Conservation (phyloP, 2,329 filamentous ascomycete species). For the Nemania sp. region DNA sequence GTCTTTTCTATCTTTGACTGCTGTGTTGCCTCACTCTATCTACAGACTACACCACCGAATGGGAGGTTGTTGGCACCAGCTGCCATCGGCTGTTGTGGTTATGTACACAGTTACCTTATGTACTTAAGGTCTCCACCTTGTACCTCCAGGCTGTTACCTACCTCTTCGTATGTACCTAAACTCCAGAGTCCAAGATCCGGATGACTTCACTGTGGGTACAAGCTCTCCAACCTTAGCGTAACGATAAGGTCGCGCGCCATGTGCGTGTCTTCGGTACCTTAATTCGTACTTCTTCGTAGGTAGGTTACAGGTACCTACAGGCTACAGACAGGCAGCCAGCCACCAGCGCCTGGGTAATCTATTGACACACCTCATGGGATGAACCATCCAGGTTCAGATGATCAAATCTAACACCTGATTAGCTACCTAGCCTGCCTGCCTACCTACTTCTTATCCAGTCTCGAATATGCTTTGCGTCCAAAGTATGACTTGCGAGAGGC, state of each 20-base stretch:
- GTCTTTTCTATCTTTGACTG: background rate
- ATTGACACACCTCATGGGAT: background rate
- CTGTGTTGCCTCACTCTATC: background rate
- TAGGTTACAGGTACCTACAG: background rate
- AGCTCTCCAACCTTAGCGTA: constrained; percentile 16
- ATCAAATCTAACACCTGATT: constrained; percentile 17
- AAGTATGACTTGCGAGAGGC: no score
- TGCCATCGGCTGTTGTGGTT: background rate
- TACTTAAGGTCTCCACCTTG: no score
- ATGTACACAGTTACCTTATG: no score
- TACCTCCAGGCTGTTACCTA: no score
- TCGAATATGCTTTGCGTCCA: background rate
- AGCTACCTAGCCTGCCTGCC: no score
- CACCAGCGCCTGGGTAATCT: no score
- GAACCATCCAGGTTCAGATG: constrained; percentile 30
- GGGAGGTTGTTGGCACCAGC: background rate
- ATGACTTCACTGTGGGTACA: constrained; percentile 34
- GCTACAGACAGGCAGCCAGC: background rate
- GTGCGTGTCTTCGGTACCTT: constrained; percentile 6
- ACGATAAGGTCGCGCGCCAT: constrained; percentile 27
- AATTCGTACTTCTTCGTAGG: background rate
- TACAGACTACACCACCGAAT: background rate
- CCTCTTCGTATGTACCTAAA: no score
- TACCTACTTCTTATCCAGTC: no score
- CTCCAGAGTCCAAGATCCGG: constrained; percentile 8